These are phyloP conservation scores for Neurospora tetrasperma DNA, from an alignment of 495 filamentous ascomycete genomes.

Conservation along the genomic window DNA sequence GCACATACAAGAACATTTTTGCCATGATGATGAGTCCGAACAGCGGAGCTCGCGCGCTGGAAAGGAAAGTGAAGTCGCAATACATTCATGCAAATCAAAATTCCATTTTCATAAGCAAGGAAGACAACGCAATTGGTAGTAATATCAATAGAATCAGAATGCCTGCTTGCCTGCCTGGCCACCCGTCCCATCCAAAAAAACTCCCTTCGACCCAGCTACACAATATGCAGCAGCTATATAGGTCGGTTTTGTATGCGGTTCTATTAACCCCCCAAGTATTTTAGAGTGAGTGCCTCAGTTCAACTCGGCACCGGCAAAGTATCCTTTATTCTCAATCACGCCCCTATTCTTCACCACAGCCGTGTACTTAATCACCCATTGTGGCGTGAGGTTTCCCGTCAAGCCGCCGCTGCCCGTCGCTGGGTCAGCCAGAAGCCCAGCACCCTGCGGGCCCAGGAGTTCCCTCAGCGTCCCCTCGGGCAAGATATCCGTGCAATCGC, in stretches of 20 bases:
- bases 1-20: neutral
- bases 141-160: conserved; percentile 1
- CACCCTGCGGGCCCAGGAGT: conserved; percentile 61
- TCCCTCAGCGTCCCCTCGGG: conserved; percentile 75
- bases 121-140: conserved; percentile 1
- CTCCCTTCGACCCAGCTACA: neutral
- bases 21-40: neutral
- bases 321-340: conserved; percentile 96
- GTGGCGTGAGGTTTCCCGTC: conserved; percentile 66
- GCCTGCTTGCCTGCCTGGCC: neutral
- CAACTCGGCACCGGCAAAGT: conserved; percentile 77
- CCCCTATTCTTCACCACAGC: conserved; percentile 94
- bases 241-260: neutral
- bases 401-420: conserved; percentile 37
- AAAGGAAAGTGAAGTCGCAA: neutral
- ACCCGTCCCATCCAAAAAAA: neutral
- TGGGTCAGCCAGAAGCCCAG: conserved; percentile 52
- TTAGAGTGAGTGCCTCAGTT: neutral
- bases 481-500: conserved; percentile 86
- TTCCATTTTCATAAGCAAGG: neutral
- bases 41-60: neutral
- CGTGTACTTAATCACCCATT: conserved; percentile 97
- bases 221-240: neutral
- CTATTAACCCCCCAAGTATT: neutral
- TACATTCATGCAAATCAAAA: neutral